Conservation (phyloP, 2,329 filamentous ascomycete species). For the Leptographium radiaticola region DNA sequence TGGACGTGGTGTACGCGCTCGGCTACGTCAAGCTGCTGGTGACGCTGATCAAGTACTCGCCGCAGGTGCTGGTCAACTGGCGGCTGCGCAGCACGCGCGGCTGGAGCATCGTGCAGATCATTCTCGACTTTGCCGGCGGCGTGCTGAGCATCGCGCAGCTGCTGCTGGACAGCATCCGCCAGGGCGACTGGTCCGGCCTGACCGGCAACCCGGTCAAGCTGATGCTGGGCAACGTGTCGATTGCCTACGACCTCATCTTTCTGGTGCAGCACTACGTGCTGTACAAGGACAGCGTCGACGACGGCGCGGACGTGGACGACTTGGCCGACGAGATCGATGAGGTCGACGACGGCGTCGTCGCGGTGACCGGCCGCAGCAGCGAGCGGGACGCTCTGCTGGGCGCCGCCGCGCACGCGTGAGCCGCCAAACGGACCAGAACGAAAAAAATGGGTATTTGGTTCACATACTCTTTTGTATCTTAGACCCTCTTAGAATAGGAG, state of each 20-base stretch:
- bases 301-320: conserved; percentile 6
- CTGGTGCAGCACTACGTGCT: conserved; percentile 79
- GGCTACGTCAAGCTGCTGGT: conserved; percentile 83
- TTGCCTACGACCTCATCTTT: conserved; percentile 78
- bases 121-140: conserved; percentile 74
- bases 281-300: conserved; percentile 35
- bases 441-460: too few species aligned
- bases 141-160: conserved; percentile 72
- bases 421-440: not conserved
- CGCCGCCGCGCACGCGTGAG: not conserved
- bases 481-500: too few species aligned
- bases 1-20: conserved; percentile 53
- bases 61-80: conserved; percentile 74
- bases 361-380: not conserved
- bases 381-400: conserved; percentile 26
- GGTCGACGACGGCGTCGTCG: not conserved
- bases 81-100: conserved; percentile 73
- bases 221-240: conserved; percentile 69
- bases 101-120: conserved; percentile 75
- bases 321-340: not conserved
- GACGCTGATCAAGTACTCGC: conserved; percentile 85
- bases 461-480: too few species aligned
- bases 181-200: conserved; percentile 80
- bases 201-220: conserved; percentile 90
- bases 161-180: conserved; percentile 69